Base-by-base conservation (phyloP, 2,329 filamentous ascomycete genomes). In the Cylindrodendrum hubeiense region DNA sequence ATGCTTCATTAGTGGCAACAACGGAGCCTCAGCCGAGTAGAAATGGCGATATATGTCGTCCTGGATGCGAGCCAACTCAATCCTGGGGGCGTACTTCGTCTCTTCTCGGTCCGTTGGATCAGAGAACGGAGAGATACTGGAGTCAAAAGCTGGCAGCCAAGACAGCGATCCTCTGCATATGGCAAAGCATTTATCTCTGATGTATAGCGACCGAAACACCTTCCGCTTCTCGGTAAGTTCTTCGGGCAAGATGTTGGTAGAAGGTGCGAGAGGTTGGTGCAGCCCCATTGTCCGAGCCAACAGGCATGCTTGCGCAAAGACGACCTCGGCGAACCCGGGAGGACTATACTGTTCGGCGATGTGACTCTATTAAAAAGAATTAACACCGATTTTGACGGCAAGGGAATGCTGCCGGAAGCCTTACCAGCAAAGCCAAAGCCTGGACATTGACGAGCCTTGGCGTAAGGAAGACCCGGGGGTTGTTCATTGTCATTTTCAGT, bases 241-340 rank as follows among this genome's bases (percentile, higher is more conserved):
- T 21, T 72, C 73, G 1, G 66, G 44, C 2, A 57, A 24, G 0
- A 49, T 19, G 17, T 55, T 47, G 9, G 50, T 60, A 8, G 44
- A 52, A 21, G 61, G 66, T 17, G 70, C 66, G n/a, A 57, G 53
- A 19, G 49, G 55, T 15, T 74, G 73, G 58, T 75, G 71, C 41
- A 75, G 70, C 0, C 73, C 73, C 71, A 75, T 75, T 8, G 67
- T 75, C 6, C 73, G 68, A 34, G 73, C 73, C 33, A 75, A 54
- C 4, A 72, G 51, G 21, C 73, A 75, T 7, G 73, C 73, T 37
- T 75, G 72, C 28, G 73, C 71, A 37, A 75, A 75, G 9, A 75
- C 58, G 1, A 74, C 39, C 39, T 72, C 73, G 13, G 73, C 70
- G 21, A 75, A 61, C 6, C 67, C 65, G 2, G 67, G 66, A 3